Evolutionary conservation across 345 rosid genomes (phyloP).

Genomic region (Eucalyptus dawsonii): DNA sequence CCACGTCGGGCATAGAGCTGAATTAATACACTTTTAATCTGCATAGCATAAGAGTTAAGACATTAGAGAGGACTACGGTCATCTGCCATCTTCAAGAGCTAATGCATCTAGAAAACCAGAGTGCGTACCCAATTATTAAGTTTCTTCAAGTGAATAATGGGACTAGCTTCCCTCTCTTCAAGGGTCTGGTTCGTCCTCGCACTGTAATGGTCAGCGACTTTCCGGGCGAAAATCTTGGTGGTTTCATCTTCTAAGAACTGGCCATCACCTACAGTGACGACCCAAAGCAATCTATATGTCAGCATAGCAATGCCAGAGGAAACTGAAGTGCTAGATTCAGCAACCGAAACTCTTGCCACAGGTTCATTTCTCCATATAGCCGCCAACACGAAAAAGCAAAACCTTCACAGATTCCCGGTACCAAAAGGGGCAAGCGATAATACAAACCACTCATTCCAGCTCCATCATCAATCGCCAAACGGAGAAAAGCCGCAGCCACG

Average conservation of each 20-base stretch:
- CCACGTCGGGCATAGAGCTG: slow-evolving; percentile 81
- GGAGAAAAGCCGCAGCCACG: neutral
- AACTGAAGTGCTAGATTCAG: neutral
- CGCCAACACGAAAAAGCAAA: neutral
- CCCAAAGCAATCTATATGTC: neutral
- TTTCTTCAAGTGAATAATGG: slow-evolving; percentile 89
- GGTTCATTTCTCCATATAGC: neutral
- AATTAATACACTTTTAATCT: slow-evolving; percentile 96
- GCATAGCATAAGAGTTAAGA: neutral
- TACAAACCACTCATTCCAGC: neutral
- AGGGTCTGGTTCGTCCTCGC: slow-evolving; percentile 92
- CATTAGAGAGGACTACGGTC: neutral
- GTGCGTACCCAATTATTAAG: slow-evolving; percentile 82
- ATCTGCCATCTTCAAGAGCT: neutral
- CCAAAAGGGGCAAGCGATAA: neutral
- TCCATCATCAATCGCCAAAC: neutral
- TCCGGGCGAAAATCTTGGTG: slow-evolving; percentile 50
- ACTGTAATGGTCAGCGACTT: slow-evolving; percentile 94
- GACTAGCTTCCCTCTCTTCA: slow-evolving; percentile 98
- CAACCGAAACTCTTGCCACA: neutral
- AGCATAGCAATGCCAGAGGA: neutral
- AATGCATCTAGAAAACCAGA: neutral
- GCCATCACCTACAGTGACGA: slow-evolving; percentile 38
- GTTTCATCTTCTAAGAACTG: slow-evolving; percentile 53
- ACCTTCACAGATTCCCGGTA: neutral